These are phyloP conservation scores for Balansia obtecta DNA, from an alignment of 2,329 filamentous ascomycete genomes.

Conservation along the genomic window DNA sequence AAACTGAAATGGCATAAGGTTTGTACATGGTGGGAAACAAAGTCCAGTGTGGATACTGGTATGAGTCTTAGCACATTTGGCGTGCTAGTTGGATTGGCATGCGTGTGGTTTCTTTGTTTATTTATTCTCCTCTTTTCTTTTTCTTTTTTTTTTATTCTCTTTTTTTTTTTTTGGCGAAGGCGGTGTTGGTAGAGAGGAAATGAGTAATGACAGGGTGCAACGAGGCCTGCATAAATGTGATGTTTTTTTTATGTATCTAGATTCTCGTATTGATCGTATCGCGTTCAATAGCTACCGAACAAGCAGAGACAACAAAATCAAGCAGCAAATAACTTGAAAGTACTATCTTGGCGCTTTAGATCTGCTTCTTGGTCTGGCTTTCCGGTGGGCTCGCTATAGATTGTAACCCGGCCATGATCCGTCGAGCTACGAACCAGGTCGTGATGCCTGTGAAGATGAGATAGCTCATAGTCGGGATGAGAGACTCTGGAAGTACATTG, in stretches of 20 bases:
- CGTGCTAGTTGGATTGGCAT: background rate
- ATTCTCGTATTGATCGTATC: background rate
- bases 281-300: background rate
- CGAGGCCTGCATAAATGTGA: conserved; percentile 1
- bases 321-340: background rate
- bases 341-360: conserved; percentile 9
- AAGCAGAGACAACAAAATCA: background rate
- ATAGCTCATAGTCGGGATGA: conserved; percentile 61
- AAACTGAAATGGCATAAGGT: no score
- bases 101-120: background rate
- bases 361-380: conserved; percentile 25
- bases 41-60: background rate
- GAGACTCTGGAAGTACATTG: conserved; percentile 67
- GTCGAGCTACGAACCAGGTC: conserved; percentile 31
- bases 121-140: background rate
- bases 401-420: conserved; percentile 16
- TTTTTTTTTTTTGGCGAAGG: background rate
- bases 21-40: no score
- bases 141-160: background rate
- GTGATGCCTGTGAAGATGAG: conserved; percentile 46
- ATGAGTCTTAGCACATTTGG: background rate
- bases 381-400: conserved; percentile 14
- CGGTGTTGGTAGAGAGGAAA: conserved; percentile 2
- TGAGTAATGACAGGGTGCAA: conserved; percentile 5
- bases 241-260: conserved; percentile 5